phyloP scores from a whole-genome alignment of 2,329 filamentous ascomycete genomes.

The Fusarium clavum region DNA sequence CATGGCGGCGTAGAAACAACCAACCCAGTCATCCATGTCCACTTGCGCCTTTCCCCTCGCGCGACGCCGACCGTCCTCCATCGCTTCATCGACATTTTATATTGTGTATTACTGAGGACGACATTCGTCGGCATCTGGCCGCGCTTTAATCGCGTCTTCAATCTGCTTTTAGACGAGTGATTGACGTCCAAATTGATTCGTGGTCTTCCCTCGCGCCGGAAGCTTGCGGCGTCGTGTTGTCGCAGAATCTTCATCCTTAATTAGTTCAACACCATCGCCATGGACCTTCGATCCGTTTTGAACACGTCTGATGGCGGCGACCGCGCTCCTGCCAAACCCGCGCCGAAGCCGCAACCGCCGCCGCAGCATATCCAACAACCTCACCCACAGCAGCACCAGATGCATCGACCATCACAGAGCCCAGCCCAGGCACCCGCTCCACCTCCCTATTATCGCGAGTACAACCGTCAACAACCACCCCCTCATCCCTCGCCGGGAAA shows the following conservation, averaged over 20 bases:
- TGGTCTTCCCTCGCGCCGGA: conserved; percentile 36
- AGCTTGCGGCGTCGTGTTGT: conserved; percentile 29
- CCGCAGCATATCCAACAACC: conserved; percentile 50
- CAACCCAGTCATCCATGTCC: conserved; percentile 46
- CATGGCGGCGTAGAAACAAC: conserved; percentile 46
- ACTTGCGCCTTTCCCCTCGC: conserved; percentile 46
- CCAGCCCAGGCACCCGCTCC: conserved; percentile 46
- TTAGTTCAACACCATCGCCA: conserved; percentile 35
- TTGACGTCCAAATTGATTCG: conserved; percentile 37
- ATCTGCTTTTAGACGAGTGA: conserved; percentile 34
- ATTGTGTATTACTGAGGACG: conserved; percentile 13
- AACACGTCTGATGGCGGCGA: conserved; percentile 64
- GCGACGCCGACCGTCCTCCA: conserved; percentile 42
- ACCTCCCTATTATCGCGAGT: conserved; percentile 63
- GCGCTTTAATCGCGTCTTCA: conserved; percentile 41
- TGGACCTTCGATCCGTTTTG: conserved; percentile 67
- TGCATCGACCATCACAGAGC: conserved; percentile 57
- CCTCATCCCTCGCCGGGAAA: conserved; percentile 63
- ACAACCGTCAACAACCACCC: conserved; percentile 55
- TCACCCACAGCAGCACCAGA: conserved; percentile 54
- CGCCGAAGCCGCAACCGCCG: conserved; percentile 50
- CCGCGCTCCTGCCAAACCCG: conserved; percentile 51
- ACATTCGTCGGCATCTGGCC: not conserved
- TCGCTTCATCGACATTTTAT: conserved; percentile 17
- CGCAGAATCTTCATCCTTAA: conserved; percentile 25